A percentile compares a stretch with the other conserved stretches of the same genome.
Conservation (phyloP, 495 filamentous ascomycete species). For the Daldinia bambusicola region DNA sequence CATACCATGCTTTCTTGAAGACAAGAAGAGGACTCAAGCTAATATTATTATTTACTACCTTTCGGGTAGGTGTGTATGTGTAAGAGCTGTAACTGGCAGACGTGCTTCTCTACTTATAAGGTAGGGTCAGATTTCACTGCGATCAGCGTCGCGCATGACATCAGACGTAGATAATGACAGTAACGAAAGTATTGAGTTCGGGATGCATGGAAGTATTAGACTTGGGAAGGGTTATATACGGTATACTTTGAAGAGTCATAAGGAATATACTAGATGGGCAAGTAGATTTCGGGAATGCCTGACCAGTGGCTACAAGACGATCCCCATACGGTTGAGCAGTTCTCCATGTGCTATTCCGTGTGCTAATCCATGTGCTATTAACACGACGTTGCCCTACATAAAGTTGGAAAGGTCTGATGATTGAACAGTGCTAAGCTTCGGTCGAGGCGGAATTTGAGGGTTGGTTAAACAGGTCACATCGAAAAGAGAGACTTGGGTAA, state of each 20-base stretch:
- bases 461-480: constrained; percentile 46
- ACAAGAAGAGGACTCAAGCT: constrained; percentile 31
- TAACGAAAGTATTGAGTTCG: neutral
- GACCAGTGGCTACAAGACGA: constrained; percentile 27
- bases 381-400: constrained; percentile 30
- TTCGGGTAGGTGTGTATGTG: constrained; percentile 20
- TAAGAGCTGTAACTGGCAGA: constrained; percentile 25
- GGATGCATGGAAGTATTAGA: constrained; percentile 33
- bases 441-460: constrained; percentile 20
- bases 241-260: constrained; percentile 39
- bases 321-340: constrained; percentile 20
- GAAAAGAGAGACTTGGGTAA: constrained; percentile 26
- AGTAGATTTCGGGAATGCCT: constrained; percentile 27
- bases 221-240: constrained; percentile 19
- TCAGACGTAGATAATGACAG: constrained; percentile 23
- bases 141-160: constrained; percentile 38
- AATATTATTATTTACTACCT: constrained; percentile 22
- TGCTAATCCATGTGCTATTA: constrained; percentile 32
- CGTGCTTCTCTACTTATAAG: constrained; percentile 28
- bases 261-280: constrained; percentile 10
- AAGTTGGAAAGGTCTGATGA: constrained; percentile 39
- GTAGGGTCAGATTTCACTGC: constrained; percentile 22
- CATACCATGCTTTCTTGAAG: constrained; percentile 48
- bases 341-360: constrained; percentile 37
- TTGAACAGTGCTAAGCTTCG: constrained; percentile 30